Conservation (phyloP, 495 filamentous ascomycete genomes). For the Extremus antarcticus region DNA sequence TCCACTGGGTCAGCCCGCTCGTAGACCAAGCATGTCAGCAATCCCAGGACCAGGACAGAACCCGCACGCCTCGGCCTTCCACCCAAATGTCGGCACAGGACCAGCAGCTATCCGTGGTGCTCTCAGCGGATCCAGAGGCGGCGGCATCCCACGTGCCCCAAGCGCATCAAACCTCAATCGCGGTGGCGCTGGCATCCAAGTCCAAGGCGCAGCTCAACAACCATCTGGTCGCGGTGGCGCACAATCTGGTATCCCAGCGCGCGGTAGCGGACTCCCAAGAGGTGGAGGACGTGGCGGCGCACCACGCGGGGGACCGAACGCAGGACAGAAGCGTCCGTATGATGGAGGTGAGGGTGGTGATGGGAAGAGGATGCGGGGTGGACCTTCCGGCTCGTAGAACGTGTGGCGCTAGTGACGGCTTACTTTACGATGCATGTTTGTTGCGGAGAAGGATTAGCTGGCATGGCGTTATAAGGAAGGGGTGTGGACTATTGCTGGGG, state of each 20-base stretch:
- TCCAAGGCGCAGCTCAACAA: background rate
- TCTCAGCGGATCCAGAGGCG: constrained; percentile 1
- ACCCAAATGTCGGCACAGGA: constrained; percentile 22
- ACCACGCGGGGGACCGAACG: constrained; percentile 1
- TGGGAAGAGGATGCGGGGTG: constrained; percentile 16
- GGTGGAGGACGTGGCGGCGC: background rate
- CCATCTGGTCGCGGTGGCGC: background rate
- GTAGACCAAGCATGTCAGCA: constrained; percentile 1
- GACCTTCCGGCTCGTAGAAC: background rate
- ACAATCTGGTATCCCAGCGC: constrained; percentile 5
- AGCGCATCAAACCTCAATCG: background rate
- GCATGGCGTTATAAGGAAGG: background rate
- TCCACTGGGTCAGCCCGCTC: constrained; percentile 7
- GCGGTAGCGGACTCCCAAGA: too few species aligned
- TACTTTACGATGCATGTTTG: background rate
- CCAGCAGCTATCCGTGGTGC: constrained; percentile 23
- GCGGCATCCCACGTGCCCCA: constrained; percentile 3
- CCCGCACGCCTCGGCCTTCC: constrained; percentile 12
- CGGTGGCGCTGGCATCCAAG: background rate
- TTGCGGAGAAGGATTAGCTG: background rate
- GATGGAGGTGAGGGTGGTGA: constrained; percentile 13
- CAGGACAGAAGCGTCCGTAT: constrained; percentile 18
- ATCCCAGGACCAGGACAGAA: constrained; percentile 4
- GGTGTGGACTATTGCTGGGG: too few species aligned
- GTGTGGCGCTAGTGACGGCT: background rate